Evolutionary conservation across 306 rosid species (phyloP), one percentile per base, ranked within the genome.

Genomic region (Glycine latifolia): DNA sequence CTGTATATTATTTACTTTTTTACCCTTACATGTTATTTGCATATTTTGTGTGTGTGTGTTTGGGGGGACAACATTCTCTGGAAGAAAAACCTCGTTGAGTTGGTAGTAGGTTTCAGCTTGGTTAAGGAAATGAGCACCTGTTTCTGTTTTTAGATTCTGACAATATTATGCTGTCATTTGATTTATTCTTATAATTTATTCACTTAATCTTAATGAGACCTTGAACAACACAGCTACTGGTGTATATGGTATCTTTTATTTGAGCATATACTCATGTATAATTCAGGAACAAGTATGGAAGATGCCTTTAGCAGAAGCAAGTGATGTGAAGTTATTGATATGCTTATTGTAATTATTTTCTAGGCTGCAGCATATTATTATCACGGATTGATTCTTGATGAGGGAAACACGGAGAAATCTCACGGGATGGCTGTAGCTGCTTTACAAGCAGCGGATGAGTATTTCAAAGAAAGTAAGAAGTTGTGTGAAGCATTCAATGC

Each of bases 401-500:
- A 96, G 91, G 99, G 99, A 54, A 93, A 96, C 87, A 96, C 98
- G 0, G 99, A 96, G 87, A 92, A 94, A 72, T 92, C 94, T 72
- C 98, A 96, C 65, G 98, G 97, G 72, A 92, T 92, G 97, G 99
- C 99, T 80, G 99, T 91, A 60, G 98, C 99, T 63, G 97, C 99
- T 80, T 85, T 96, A 85, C 98, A 96, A 89, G 99, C 99, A 8
- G 91, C 98, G 0, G 99, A 96, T 35, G 99, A 92, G 83, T 94
- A 87, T 89, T 92, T 93, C 88, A 96, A 96, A 93, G 99, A 93
- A 88, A 96, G 97, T 79, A 94, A 90, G 88, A 93, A 88, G 92
- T 87, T 89, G 7, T 87, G 95, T 44, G 99, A 93, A 77, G 88
- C 91, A 10, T 96, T 93, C 85, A 87, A 92, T 62, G 87, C 91